These are phyloP conservation scores for Arthroderma uncinatum DNA, from an alignment of 2,329 filamentous ascomycete species.

Conservation along the genomic window DNA sequence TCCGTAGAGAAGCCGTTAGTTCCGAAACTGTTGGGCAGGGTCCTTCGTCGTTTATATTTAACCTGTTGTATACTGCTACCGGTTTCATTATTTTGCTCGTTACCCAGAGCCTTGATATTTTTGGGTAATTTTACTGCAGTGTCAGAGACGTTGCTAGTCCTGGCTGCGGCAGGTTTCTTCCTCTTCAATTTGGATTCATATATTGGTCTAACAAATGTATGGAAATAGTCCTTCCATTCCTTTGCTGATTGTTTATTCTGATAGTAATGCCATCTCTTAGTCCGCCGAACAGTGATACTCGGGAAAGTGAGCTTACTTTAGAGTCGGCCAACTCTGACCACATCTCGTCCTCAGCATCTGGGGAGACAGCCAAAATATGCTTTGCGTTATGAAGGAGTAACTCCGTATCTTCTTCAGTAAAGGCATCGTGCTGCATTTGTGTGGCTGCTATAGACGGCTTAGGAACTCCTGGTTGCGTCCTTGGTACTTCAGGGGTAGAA, in stretches of 20 bases:
- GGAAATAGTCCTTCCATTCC: conserved; percentile 13
- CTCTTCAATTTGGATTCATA: conserved; percentile 5
- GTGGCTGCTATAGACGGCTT: not conserved
- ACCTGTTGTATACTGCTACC: not conserved
- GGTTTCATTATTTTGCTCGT: not conserved
- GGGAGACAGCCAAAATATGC: conserved; percentile 16
- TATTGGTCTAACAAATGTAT: conserved; percentile 10
- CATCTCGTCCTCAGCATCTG: conserved; percentile 14
- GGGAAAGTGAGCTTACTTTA: conserved; percentile 10
- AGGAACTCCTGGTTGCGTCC: not conserved
- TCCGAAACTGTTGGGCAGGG: not conserved
- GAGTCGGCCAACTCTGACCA: conserved; percentile 20
- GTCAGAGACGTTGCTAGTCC: not conserved
- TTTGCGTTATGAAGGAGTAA: conserved; percentile 18
- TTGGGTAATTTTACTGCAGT: not conserved
- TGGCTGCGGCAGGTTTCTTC: not conserved
- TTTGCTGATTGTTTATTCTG: conserved; percentile 9
- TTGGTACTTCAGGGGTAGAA: not conserved
- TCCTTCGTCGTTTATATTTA: not conserved
- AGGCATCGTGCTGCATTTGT: conserved; percentile 6
- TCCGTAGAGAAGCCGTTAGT: not conserved
- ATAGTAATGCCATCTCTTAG: not conserved
- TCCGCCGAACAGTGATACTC: not conserved
- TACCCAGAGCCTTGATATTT: too few relatives aligned
- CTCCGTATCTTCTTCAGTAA: conserved; percentile 17